Conservation (phyloP, 306 rosid genomes). For the Abrus precatorius region DNA sequence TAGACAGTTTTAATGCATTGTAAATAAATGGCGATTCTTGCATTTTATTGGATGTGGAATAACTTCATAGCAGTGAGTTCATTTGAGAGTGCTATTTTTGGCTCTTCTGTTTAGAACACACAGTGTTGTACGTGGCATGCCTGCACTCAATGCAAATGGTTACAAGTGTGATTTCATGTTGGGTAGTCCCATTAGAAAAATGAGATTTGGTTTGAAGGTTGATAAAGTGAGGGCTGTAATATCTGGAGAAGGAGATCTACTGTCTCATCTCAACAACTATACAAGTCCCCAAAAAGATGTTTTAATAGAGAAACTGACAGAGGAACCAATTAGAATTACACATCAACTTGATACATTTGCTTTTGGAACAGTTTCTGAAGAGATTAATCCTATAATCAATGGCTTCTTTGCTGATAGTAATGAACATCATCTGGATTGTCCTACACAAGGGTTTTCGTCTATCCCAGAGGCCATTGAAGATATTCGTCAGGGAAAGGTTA, state of each 20-base stretch:
- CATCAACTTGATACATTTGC: slow-evolving; percentile 40
- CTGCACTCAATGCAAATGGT: not conserved
- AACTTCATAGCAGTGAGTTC: too few relatives aligned
- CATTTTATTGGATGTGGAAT: too few relatives aligned
- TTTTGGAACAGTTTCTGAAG: slow-evolving; percentile 55
- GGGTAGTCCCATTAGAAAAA: slow-evolving; percentile 24
- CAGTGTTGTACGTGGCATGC: not conserved
- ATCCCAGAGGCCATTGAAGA: slow-evolving; percentile 55
- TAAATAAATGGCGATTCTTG: too few relatives aligned
- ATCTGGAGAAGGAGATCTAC: slow-evolving; percentile 62
- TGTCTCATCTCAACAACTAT: slow-evolving; percentile 40
- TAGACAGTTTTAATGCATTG: not conserved
- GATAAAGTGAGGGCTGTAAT: slow-evolving; percentile 37
- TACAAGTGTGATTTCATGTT: slow-evolving; percentile 22
- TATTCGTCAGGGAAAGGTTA: slow-evolving; percentile 55
- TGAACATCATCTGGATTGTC: slow-evolving; percentile 51
- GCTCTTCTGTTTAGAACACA: slow-evolving; percentile 31
- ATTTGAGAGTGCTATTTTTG: not conserved
- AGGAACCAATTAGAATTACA: slow-evolving; percentile 20
- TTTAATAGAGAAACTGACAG: not conserved
- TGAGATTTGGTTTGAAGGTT: slow-evolving; percentile 44
- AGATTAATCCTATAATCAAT: slow-evolving; percentile 35
- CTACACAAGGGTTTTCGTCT: slow-evolving; percentile 48
- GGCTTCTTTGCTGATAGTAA: slow-evolving; percentile 44
- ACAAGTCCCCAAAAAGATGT: not conserved